Percentiles rank a stretch among this genome's conserved stretches.
phyloP scores from a whole-genome alignment of 768 basidiomycete genomes.

The Phlebiopsis gigantea region DNA sequence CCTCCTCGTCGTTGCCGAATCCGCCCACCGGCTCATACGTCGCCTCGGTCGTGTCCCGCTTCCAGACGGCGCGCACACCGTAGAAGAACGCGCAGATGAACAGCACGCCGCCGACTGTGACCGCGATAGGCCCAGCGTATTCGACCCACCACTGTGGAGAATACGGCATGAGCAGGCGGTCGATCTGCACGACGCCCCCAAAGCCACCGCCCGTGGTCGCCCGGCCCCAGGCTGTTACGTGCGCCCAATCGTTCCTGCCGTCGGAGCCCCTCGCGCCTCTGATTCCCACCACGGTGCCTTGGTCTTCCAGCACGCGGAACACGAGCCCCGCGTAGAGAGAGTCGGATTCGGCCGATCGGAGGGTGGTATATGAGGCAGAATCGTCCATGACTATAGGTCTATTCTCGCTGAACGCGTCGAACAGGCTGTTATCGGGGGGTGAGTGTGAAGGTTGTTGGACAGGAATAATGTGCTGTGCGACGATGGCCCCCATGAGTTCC shows the following conservation, averaged over 20 bases:
- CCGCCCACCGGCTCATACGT: slow-evolving; percentile 91
- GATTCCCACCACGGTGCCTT: slow-evolving; percentile 59
- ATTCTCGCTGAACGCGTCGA: slow-evolving; percentile 46
- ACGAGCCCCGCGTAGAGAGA: slow-evolving; percentile 72
- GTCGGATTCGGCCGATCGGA: slow-evolving; percentile 57
- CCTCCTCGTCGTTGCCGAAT: slow-evolving; percentile 54
- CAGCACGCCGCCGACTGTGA: slow-evolving; percentile 52
- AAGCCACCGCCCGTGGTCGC: slow-evolving; percentile 66
- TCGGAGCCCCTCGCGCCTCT: slow-evolving; percentile 68
- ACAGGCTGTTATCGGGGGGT: slow-evolving; percentile 6
- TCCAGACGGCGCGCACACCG: slow-evolving; percentile 68
- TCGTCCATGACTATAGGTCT: slow-evolving; percentile 70
- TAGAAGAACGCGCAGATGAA: slow-evolving; percentile 68
- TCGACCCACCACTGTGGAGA: slow-evolving; percentile 79
- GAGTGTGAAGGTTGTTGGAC: slow-evolving; percentile 25
- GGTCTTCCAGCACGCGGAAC: slow-evolving; percentile 52
- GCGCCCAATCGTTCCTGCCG: slow-evolving; percentile 57
- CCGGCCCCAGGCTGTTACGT: slow-evolving; percentile 69
- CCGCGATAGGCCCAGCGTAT: slow-evolving; percentile 65
- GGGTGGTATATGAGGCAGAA: slow-evolving; percentile 67
- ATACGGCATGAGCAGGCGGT: slow-evolving; percentile 80
- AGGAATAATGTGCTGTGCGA: slow-evolving; percentile 74
- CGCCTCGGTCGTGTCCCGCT: slow-evolving; percentile 70
- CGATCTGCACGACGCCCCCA: slow-evolving; percentile 88
- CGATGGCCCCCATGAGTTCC: slow-evolving; percentile 50